Evolutionary conservation across 2,329 filamentous ascomycete species (phyloP), one percentile per base, ranked within the genome.

Genomic region (Lecanosticta acicola): DNA sequence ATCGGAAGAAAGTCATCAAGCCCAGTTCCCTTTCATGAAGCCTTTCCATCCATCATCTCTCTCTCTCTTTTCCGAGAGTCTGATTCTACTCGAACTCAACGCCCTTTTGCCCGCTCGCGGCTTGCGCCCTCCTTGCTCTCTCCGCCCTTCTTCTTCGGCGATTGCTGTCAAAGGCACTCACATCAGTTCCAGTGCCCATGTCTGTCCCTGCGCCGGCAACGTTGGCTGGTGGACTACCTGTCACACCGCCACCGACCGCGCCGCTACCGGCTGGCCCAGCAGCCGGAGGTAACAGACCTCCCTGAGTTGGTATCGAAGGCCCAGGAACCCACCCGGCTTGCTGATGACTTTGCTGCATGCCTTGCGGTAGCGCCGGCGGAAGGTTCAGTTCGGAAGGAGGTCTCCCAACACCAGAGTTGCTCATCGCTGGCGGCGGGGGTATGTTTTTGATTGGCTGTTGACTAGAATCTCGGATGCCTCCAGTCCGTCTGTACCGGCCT

Each of bases 81-180:
- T 11, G 11, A 29, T 11, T 11, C 24, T 41, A 75, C 45, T 70
- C 68, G 58, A 76, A 77, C 51, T 76, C 74, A 14, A 75, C 73
- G 41, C 67, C 66, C 21, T 67, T 66, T 13, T 59, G 56, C 20
- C 55, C 55, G 32, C 64, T 61, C 35, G 61, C 48, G 32, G 58
- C 59, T 44, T 59, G 53, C 39, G 57, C 37, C 47, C 59, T 56
- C 41, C 71, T 66, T 41, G 74, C 73, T 50, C 76, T 63, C 58
- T 79, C 76, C 13, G 76, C 76, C 43, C 76, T 67, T 58, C 76
- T 66, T 48, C 76, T 64, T 45, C 73, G 62, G 39, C 76, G 68
- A 55, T 78, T 78, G 48, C 70, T 75, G 1, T 74, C 76, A 55
- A 77, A 78, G 46, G 75, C 59, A 53, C 64, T 67, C 8, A 67